phyloP scores from a whole-genome alignment of 306 rosid species.

The Carpinus fangiana region DNA sequence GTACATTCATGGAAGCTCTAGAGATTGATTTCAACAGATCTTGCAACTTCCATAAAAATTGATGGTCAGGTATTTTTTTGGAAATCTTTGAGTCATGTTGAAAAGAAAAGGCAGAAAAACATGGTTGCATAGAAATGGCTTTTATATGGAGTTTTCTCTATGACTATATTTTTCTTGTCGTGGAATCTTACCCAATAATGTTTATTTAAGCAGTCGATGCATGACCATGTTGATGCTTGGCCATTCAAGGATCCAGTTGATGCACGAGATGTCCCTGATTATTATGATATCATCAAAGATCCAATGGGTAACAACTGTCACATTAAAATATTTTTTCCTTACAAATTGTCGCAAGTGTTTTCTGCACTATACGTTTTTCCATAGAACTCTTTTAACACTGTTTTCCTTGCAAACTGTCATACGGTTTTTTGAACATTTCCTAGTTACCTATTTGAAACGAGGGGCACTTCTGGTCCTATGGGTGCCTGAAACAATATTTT shows the following conservation, averaged over 20 bases:
- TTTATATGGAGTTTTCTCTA: background rate
- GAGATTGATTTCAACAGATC: background rate
- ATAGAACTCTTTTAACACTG: background rate
- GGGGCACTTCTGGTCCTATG: background rate
- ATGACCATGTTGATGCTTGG: conserved; percentile 89
- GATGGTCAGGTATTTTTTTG: background rate
- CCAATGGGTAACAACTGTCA: conserved; percentile 71
- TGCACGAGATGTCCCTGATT: conserved; percentile 91
- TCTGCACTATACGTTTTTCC: background rate
- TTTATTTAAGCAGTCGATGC: conserved; percentile 59
- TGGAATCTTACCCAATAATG: conserved; percentile 16
- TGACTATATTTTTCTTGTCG: background rate
- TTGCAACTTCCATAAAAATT: conserved; percentile 2
- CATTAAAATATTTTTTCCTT: conserved; percentile 6
- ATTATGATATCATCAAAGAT: conserved; percentile 92
- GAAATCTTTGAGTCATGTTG: background rate
- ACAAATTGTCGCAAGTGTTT: background rate
- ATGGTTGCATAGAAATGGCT: background rate
- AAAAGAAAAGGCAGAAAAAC: background rate
- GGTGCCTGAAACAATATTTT: background rate
- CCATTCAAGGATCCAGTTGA: conserved; percentile 99
- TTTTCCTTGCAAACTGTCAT: background rate
- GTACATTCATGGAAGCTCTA: background rate
- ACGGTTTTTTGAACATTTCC: background rate
- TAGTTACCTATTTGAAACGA: background rate